Evolutionary conservation across 768 basidiomycete genomes (phyloP).

Genomic region (Termitomyces sp.): DNA sequence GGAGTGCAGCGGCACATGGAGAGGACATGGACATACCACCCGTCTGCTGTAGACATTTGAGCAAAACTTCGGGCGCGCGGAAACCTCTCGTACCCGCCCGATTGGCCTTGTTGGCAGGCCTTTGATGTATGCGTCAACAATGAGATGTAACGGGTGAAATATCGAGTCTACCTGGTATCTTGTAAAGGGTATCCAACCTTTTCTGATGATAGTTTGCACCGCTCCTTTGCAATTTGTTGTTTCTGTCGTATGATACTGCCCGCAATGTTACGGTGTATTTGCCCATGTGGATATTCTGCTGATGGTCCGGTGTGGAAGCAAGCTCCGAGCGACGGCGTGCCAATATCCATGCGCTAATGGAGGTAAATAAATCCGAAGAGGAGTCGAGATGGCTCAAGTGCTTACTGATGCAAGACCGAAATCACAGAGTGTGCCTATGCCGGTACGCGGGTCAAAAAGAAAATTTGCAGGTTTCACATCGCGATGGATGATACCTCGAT

Average conservation of each 20-base stretch:
- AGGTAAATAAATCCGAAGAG: background rate
- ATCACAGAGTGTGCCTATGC: constrained; percentile 85
- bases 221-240: constrained; percentile 56
- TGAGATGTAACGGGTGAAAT: background rate
- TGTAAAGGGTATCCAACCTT: constrained; percentile 75
- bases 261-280: constrained; percentile 35
- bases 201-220: constrained; percentile 50
- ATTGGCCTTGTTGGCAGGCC: constrained; percentile 86
- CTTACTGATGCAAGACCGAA: constrained; percentile 93
- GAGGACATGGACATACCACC: constrained; percentile 60
- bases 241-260: constrained; percentile 45
- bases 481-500: constrained; percentile 85
- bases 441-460: constrained; percentile 81
- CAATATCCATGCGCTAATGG: constrained; percentile 49
- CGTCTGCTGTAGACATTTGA: constrained; percentile 92
- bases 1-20: background rate
- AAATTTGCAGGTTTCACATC: constrained; percentile 99
- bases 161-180: constrained; percentile 52
- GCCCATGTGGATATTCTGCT: constrained; percentile 64
- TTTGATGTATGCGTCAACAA: constrained; percentile 19
- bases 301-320: constrained; percentile 80
- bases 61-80: constrained; percentile 90
- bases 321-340: constrained; percentile 34
- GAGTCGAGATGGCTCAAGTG: constrained; percentile 1
- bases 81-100: constrained; percentile 97